Evolutionary conservation across 2,329 filamentous ascomycete species (phyloP).

Genomic region (Amylocarpus encephaloides): DNA sequence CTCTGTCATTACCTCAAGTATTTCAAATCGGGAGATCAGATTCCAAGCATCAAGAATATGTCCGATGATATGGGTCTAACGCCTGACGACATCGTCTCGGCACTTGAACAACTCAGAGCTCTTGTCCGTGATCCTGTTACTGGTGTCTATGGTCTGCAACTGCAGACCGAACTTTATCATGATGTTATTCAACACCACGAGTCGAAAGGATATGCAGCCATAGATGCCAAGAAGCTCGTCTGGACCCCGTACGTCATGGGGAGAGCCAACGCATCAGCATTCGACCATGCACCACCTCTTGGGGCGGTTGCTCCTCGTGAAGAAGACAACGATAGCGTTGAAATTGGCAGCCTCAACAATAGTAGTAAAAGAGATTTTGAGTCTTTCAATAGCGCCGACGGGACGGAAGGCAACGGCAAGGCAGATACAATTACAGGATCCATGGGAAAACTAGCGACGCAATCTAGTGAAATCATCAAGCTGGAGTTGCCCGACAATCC

Average conservation of each 20-base stretch:
- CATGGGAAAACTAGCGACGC: slow-evolving; percentile 27
- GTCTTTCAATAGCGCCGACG: slow-evolving; percentile 19
- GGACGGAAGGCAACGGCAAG: no score
- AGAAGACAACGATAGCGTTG: slow-evolving; percentile 20
- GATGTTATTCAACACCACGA: slow-evolving; percentile 89
- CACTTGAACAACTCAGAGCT: slow-evolving; percentile 81
- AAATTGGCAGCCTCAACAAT: slow-evolving; percentile 13
- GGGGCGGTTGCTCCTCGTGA: slow-evolving; percentile 85
- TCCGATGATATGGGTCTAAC: slow-evolving; percentile 93
- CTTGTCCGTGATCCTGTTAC: slow-evolving; percentile 86
- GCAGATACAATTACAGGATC: slow-evolving; percentile 23
- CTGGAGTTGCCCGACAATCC: slow-evolving; percentile 15
- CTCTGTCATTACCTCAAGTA: slow-evolving; percentile 77
- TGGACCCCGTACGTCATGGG: slow-evolving; percentile 99
- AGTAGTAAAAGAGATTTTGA: slow-evolving; percentile 24
- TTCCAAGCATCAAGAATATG: slow-evolving; percentile 58
- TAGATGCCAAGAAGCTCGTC: slow-evolving; percentile 73
- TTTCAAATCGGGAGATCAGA: slow-evolving; percentile 45
- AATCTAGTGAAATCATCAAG: slow-evolving; percentile 16
- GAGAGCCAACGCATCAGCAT: slow-evolving; percentile 71
- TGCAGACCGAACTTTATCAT: slow-evolving; percentile 79
- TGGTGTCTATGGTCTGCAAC: slow-evolving; percentile 78
- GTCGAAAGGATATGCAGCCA: slow-evolving; percentile 76
- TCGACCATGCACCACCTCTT: slow-evolving; percentile 73
- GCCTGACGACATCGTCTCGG: slow-evolving; percentile 90